Evolutionary conservation across 164 flowering plant species (phyloP), one percentile per base, ranked within the genome.

Genomic region (Nymphaea thermarum): DNA sequence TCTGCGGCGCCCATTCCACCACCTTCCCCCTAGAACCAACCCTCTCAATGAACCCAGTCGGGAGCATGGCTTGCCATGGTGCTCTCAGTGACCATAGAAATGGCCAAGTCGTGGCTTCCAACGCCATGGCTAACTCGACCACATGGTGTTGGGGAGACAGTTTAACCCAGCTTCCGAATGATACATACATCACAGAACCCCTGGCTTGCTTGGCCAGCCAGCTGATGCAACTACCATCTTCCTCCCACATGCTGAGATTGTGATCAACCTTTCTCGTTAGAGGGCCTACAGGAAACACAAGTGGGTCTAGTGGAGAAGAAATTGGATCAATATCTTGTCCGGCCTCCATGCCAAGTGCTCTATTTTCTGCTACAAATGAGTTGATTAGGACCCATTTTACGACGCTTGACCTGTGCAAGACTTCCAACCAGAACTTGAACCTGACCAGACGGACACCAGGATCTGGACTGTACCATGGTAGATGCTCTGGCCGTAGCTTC

Each of bases 111-210:
- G 78, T 73, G 5, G 76, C 78, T 47, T 87, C 90, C 0, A 89
- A 82, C 1, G 86, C 80, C 63, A 77, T 15, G 16, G 98, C 91
- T 7, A 89, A 42, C 43, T 68, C 80, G 7, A 41, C 69, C 4
- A 87, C 60, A 5, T 81, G 82, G 2, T 70, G 78, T 17, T 81
- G 84, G 5, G 82, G 85, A 15, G 87, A 82, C 1, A 93, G 87
- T 12, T 80, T 78, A 2, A 88, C 88, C 93, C 93, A 89, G 69
- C 94, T 92, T 16, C 96, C 96, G 71, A 89, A 89, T 1, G 94
- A 88, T 4, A 90, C 77, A 70, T 90, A 90, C 36, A 89, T 25
- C 2, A 88, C 94, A 2, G 91, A 82, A 12, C 74, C 42, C 0
- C 69, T 65, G 2, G 71, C 71, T 42, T 89, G 90, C 25, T 65